Base-by-base conservation (phyloP, 495 filamentous ascomycete species). In the Aspergillus asperescens region DNA sequence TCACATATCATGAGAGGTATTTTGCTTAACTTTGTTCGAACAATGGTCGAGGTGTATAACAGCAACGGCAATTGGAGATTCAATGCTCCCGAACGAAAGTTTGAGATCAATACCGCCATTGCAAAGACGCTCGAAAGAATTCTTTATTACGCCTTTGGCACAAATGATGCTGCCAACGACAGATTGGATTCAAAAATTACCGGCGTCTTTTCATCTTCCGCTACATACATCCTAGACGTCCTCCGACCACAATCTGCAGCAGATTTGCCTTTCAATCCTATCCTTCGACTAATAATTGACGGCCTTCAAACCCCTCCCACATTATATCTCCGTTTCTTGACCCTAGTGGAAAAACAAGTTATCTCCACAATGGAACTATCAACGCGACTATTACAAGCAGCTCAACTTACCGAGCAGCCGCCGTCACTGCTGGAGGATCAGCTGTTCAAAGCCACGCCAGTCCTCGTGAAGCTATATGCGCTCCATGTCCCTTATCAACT, bases 41-140 rank as follows among this genome's bases (percentile, higher is more conserved):
- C 81, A 9, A 75, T 87, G 60, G 74, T 90, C 23, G 90, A 95
- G 60, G 77, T 94, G 7, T 87, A 89, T 59, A 87, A 92, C 69
- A 89, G 84, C 65, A 86, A 82, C 15, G 77, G 77, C 16, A 87
- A 81, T 5, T 97, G 91, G 94, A 86, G 82, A 58, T 95, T 94
- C 62, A 75, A 76, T 9, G 75, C 79, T 4, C 74, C 79, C 15
- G 74, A 83, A 23, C 82, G 91, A 45, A 81, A 83, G 43, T 77
- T 85, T 54, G 73, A 79, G 48, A 75, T 88, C 48, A 79, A 76
- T 50, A 68, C 63, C 23, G 70, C 56, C 61, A 78, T 96, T 22
- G 77, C 85, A 7, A 73, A 63, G 6, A 79, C 81, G 16, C 89
- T 96, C 62, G 76, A 85, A 55, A 81, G 77, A 16, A 78, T 95